These are phyloP conservation scores for Aureobasidium sp. DNA, from an alignment of 2,329 filamentous ascomycete genomes.

Conservation along the genomic window DNA sequence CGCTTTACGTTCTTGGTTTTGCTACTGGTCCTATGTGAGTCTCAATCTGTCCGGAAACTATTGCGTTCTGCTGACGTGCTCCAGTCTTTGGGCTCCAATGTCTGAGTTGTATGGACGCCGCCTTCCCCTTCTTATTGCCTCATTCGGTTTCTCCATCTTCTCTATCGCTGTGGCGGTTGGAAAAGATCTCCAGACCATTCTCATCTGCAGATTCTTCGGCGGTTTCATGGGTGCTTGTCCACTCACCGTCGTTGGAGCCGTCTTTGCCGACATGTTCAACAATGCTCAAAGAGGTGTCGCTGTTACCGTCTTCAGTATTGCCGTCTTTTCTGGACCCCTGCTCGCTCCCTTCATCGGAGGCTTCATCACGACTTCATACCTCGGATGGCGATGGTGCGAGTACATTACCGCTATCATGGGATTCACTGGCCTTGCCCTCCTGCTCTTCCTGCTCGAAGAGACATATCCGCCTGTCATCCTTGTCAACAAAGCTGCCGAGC, in stretches of 20 bases:
- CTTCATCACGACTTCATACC: constrained; percentile 25
- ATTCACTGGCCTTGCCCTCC: constrained; percentile 40
- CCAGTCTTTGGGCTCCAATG: constrained; percentile 48
- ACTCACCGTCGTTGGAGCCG: constrained; percentile 40
- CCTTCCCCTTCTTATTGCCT: constrained; percentile 25
- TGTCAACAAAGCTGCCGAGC: constrained; percentile 46
- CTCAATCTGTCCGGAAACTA: too few relatives aligned
- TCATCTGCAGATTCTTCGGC: constrained; percentile 32
- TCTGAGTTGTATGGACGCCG: constrained; percentile 32
- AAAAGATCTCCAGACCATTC: constrained; percentile 31
- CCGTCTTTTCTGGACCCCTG: constrained; percentile 29
- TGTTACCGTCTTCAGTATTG: constrained; percentile 30
- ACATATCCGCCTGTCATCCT: constrained; percentile 52
- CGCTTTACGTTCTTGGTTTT: constrained; percentile 31
- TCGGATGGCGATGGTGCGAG: constrained; percentile 45
- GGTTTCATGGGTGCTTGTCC: constrained; percentile 32
- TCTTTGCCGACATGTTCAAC: constrained; percentile 51
- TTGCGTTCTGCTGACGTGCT: too few relatives aligned
- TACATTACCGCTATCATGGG: constrained; percentile 50
- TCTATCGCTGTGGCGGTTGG: constrained; percentile 38
- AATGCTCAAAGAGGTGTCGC: constrained; percentile 29
- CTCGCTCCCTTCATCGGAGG: constrained; percentile 27
- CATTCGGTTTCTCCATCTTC: constrained; percentile 35
- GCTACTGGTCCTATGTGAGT: constrained; percentile 23
- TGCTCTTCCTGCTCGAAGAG: constrained; percentile 48